Evolutionary conservation across 2,329 filamentous ascomycete genomes (phyloP), one percentile per base, ranked within the genome.

Genomic region (Torrubiellomyces zombiae): DNA sequence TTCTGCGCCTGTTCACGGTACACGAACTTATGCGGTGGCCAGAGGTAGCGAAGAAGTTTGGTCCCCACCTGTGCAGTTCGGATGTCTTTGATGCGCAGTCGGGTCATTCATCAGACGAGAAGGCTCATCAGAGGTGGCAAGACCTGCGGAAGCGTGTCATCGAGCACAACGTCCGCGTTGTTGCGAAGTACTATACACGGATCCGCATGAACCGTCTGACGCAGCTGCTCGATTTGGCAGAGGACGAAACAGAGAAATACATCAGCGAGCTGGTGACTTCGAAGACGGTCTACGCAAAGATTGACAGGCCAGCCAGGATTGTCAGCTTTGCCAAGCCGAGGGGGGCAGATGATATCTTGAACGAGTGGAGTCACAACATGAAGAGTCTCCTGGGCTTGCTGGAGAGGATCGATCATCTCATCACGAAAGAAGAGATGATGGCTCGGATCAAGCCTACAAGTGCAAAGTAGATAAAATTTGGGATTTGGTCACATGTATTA

Each of bases 401-500:
- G 45, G 83, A 93, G 63, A 68, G 83, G 34, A 91, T 98, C 32
- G 89, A 98, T 47, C 89, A 98, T 52, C 63, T 98, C 43, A 98
- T 98, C 45, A 98, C 91, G 28, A 95, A 95, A 65, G 89, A 98
- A 57, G 89, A 98, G 64, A 98, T 98, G 89, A 98, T 98, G 89
- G 89, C 89, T 20, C 69, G 85, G 31, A 95, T 98, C 43, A 76
- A 89, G 51, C 81, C 81, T 5, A 56, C 53, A 24, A 49, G 47
- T 31, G 46, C 49, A 28, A 43, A 50, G 43, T 47, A 48, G 37
- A 39, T 15, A 23, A 31, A 35, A 29, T 29, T 37, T 36, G 34
- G 34, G 30, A 9, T 23, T 26, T n/a, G n/a, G n/a, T n/a, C n/a
- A n/a, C n/a, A 36, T 48, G 44, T 47, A 47, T n/a, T n/a, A n/a